These are phyloP conservation scores for Coemansia sp. DNA, from an alignment of 192 early-diverging fungal genomes.

Conservation along the genomic window DNA sequence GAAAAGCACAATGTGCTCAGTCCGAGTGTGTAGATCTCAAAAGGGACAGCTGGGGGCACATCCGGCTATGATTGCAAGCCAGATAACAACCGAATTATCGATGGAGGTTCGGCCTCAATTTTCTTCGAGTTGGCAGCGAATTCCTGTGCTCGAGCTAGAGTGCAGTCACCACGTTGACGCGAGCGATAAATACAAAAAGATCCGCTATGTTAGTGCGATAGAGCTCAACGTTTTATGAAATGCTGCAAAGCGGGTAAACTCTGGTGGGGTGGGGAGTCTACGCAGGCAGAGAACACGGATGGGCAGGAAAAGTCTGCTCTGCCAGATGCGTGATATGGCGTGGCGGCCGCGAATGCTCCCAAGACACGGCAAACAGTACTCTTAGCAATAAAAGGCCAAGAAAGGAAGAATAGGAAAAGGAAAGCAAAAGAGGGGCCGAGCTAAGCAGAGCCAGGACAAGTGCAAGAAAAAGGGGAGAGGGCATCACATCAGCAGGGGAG, in stretches of 20 bases:
- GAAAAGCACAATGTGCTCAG: constrained; percentile 3
- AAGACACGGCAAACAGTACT: not conserved
- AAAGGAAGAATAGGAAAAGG: constrained; percentile 3
- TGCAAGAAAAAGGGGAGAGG: not conserved
- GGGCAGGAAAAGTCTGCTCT: not conserved
- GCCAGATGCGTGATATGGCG: constrained; percentile 1
- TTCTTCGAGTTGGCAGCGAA: not conserved
- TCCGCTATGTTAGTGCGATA: not conserved
- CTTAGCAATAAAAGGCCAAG: constrained; percentile 3
- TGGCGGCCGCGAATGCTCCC: not conserved
- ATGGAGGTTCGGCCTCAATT: not conserved
- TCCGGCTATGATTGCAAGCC: constrained; percentile 14
- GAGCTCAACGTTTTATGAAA: constrained; percentile 1
- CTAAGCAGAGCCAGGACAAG: not conserved
- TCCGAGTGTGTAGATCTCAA: constrained; percentile 19
- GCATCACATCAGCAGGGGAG: constrained; percentile 4
- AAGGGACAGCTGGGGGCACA: constrained; percentile 14
- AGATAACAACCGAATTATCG: constrained; percentile 2
- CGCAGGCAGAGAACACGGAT: constrained; percentile 1
- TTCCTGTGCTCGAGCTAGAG: not conserved
- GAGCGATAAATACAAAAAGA: not conserved
- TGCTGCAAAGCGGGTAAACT: constrained; percentile 8
- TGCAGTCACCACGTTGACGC: not conserved
- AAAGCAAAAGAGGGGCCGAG: constrained; percentile 1
- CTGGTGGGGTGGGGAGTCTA: not conserved